Percentiles rank a stretch among this genome's conserved stretches.
These are phyloP conservation scores for Debaryomyces castellii DNA, from an alignment of 805 yeast genomes.

Conservation along the genomic window DNA sequence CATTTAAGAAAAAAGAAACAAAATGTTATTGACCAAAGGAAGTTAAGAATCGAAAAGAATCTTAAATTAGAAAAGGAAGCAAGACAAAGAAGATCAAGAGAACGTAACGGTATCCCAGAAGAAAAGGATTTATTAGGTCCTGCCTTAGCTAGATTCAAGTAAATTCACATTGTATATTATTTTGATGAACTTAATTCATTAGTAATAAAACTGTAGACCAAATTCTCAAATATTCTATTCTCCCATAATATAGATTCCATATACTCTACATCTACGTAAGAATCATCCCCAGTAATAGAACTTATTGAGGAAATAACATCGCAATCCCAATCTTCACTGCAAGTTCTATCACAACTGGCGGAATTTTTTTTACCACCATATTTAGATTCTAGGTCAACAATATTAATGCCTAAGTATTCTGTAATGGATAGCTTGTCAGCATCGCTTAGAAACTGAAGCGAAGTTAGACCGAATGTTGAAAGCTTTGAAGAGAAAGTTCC, in stretches of 20 bases:
- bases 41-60: conserved; percentile 71
- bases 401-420: conserved; percentile 9
- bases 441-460: conserved; percentile 15
- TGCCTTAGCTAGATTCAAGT: conserved; percentile 51
- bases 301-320: not conserved
- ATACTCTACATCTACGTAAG: conserved; percentile 12
- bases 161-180: conserved; percentile 8
- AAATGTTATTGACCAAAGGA: conserved; percentile 85
- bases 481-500: conserved; percentile 20
- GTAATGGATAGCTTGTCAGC: conserved; percentile 11
- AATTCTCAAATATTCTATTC: conserved; percentile 17
- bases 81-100: conserved; percentile 52
- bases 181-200: conserved; percentile 3
- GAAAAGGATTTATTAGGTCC: conserved; percentile 53
- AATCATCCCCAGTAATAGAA: conserved; percentile 1
- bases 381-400: conserved; percentile 2
- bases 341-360: too few species aligned
- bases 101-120: conserved; percentile 46
- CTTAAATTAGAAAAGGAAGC: conserved; percentile 70
- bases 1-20: conserved; percentile 79
- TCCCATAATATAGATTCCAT: conserved; percentile 21
- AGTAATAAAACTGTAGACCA: conserved; percentile 11
- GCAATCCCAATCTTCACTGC: not conserved
- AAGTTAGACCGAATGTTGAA: conserved; percentile 18
- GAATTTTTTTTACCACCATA: not conserved